phyloP scores from a whole-genome alignment of 176 grass and related monocot species.

The Areca catechu region DNA sequence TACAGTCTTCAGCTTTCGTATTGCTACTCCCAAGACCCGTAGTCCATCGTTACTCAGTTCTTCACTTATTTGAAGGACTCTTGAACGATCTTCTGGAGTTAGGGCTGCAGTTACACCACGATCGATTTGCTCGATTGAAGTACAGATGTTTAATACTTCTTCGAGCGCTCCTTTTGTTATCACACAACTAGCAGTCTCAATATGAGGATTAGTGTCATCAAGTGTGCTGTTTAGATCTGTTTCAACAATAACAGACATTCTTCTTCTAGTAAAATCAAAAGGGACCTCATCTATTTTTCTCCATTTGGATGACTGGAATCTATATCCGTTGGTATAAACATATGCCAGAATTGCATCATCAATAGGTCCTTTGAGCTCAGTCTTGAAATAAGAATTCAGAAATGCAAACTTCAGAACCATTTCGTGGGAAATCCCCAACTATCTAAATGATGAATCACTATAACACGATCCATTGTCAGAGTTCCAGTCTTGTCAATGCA shows the following conservation, averaged over 20 bases:
- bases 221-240: constrained; percentile 1
- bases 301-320: constrained; percentile 29
- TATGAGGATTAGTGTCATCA: constrained; percentile 2
- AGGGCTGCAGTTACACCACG: constrained; percentile 7
- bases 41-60: constrained; percentile 35
- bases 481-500: constrained; percentile 47
- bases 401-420: constrained; percentile 17
- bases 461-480: constrained; percentile 21
- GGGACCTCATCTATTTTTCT: constrained; percentile 35
- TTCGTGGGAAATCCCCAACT: constrained; percentile 25
- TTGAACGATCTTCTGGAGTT: constrained; percentile 21
- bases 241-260: constrained; percentile 32
- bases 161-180: constrained; percentile 36
- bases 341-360: constrained; percentile 43
- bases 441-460: constrained; percentile 41
- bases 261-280: constrained; percentile 41
- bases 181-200: constrained; percentile 14
- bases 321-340: constrained; percentile 34
- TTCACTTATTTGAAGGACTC: constrained; percentile 23
- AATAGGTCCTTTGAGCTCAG: constrained; percentile 23
- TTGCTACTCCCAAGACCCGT: constrained; percentile 32
- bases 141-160: constrained; percentile 23
- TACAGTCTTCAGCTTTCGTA: constrained; percentile 27
- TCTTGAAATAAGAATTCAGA: constrained; percentile 23
- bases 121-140: constrained; percentile 16